A percentile compares a stretch with the other conserved stretches of the same genome.
Evolutionary conservation across 352 stramenopile species (phyloP).

Genomic region (Phytophthora rubi): DNA sequence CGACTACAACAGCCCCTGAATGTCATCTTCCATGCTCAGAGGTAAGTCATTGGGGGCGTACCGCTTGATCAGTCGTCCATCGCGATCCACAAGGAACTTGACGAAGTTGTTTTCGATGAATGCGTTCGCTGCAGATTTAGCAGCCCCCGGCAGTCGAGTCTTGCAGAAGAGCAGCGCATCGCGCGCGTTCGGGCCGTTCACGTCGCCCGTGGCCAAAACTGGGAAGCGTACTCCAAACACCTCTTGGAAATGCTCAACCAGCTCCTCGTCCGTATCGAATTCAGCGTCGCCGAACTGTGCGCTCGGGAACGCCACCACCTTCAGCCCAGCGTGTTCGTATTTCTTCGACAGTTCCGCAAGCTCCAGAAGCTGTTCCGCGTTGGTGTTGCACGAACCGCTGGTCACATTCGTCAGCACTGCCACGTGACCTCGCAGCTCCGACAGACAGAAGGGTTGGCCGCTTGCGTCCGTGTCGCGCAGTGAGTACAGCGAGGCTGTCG

Average conservation of each 20-base stretch:
- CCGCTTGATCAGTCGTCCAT: slow-evolving; percentile 77
- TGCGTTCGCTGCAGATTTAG: slow-evolving; percentile 34
- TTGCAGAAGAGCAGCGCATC: slow-evolving; percentile 88
- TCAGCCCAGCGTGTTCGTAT: slow-evolving; percentile 60
- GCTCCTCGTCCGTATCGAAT: slow-evolving; percentile 44
- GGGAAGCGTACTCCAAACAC: slow-evolving; percentile 45
- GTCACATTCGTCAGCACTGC: slow-evolving; percentile 77
- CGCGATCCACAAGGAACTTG: slow-evolving; percentile 89
- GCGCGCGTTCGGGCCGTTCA: slow-evolving; percentile 85
- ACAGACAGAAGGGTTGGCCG: slow-evolving; percentile 66
- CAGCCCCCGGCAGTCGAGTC: slow-evolving; percentile 53
- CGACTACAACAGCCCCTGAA: slow-evolving; percentile 38
- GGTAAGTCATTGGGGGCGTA: slow-evolving; percentile 38
- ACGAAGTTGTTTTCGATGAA: slow-evolving; percentile 92
- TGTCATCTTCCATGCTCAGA: slow-evolving; percentile 40
- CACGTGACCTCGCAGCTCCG: slow-evolving; percentile 64
- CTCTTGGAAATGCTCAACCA: slow-evolving; percentile 24
- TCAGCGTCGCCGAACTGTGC: slow-evolving; percentile 89
- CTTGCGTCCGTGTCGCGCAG: slow-evolving; percentile 68
- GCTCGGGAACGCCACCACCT: slow-evolving; percentile 84
- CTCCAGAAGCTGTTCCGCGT: slow-evolving; percentile 80
- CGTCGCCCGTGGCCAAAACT: slow-evolving; percentile 77
- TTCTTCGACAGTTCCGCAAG: slow-evolving; percentile 66
- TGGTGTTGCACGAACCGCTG: slow-evolving; percentile 23
- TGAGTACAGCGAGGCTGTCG: slow-evolving; percentile 75